Evolutionary conservation across 495 filamentous ascomycete species (phyloP).

Genomic region (Aspergillus incahuasiensis): DNA sequence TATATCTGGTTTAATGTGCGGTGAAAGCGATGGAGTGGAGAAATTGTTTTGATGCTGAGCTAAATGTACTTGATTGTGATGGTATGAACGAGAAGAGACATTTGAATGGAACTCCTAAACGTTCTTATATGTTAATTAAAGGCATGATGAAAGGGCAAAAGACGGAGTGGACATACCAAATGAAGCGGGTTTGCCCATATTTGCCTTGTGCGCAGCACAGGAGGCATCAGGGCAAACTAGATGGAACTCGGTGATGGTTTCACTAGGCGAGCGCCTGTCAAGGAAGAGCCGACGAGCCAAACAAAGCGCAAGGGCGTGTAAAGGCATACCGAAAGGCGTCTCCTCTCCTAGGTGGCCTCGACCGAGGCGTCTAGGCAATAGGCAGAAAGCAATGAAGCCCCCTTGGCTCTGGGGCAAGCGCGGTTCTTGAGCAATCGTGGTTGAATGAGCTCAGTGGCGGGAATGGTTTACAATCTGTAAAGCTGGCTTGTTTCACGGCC

Average conservation of each 20-base stretch:
- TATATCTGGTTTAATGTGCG: no score
- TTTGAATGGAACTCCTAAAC: no score
- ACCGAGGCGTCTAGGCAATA: not conserved
- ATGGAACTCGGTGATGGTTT: not conserved
- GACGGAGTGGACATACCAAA: not conserved
- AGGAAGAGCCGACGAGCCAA: not conserved
- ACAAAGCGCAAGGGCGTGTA: not conserved
- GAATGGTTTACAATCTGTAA: no score
- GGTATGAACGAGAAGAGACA: no score
- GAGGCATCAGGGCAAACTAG: not conserved
- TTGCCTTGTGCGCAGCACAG: not conserved
- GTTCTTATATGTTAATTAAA: not conserved
- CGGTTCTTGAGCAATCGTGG: not conserved
- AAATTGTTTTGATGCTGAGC: no score
- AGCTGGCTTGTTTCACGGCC: not conserved
- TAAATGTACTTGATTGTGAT: no score
- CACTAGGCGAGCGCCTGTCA: not conserved
- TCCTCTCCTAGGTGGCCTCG: not conserved
- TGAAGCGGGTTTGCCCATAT: not conserved
- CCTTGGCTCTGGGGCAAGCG: not conserved
- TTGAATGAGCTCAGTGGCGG: not conserved
- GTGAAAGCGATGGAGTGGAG: no score
- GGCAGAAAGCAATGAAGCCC: not conserved
- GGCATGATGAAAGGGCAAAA: not conserved
- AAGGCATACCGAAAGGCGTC: not conserved